Conservation (phyloP, 257 asterid species). For the Przewalskia tangutica region DNA sequence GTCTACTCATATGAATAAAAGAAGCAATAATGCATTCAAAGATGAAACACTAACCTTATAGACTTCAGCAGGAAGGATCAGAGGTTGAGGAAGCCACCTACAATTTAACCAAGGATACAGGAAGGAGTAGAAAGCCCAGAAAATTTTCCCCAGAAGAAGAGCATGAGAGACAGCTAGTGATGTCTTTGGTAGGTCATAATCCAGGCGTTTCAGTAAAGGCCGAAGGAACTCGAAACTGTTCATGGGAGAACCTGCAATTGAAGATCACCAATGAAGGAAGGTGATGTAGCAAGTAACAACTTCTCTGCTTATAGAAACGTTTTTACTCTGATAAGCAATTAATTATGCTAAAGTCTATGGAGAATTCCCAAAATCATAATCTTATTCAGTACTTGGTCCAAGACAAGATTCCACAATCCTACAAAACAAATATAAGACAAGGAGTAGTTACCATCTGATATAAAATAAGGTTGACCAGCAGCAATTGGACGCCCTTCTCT, state of each 20-base stretch:
- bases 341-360: neutral
- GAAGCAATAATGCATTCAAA: neutral
- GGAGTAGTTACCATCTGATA: slow-evolving; percentile 70
- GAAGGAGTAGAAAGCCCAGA: slow-evolving; percentile 51
- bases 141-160: slow-evolving; percentile 60
- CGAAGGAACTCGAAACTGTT: slow-evolving; percentile 76
- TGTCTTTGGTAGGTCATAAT: slow-evolving; percentile 56
- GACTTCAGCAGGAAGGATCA: slow-evolving; percentile 92
- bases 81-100: slow-evolving; percentile 86
- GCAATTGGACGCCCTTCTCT: slow-evolving; percentile 71
- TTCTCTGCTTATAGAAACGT: neutral
- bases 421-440: neutral
- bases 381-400: neutral
- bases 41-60: slow-evolving; percentile 44
- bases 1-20: neutral
- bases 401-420: neutral
- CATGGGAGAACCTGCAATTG: slow-evolving; percentile 66
- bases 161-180: slow-evolving; percentile 67
- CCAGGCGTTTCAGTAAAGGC: slow-evolving; percentile 64
- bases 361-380: neutral
- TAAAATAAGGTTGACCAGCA: slow-evolving; percentile 87
- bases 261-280: slow-evolving; percentile 3
- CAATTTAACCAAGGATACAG: slow-evolving; percentile 58
- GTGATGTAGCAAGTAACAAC: neutral
- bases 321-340: neutral